Evolutionary conservation across 2,329 filamentous ascomycete species (phyloP), one percentile per base, ranked within the genome.

Genomic region (Pseudopyrenochaeta lycopersici): DNA sequence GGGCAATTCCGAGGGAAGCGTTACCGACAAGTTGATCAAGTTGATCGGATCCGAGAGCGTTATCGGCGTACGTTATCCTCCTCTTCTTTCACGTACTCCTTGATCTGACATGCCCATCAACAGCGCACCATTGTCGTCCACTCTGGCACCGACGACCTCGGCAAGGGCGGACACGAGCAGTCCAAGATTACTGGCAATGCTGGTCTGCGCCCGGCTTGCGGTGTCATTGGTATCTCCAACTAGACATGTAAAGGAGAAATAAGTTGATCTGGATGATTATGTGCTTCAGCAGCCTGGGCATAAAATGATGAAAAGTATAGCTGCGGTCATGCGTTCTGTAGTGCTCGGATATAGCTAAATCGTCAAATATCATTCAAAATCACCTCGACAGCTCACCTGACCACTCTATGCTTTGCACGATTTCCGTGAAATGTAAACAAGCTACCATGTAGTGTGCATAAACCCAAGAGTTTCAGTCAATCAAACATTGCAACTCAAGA

Each of bases 181-280:
- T 97, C 92, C 74, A 92, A 96, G 85, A 97, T 96, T 89, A 99
- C 95, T 64, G 95, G 95, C 68, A 99, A 98, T 78, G 95, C 95
- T 76, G 95, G 95, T 72, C 79, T 83, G 70, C 91, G 95, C 76
- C 95, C 95, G 76, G 95, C 95, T 77, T 99, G 95, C 82, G 95
- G 95, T 83, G 92, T 96, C 76, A 96, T 96, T 78, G 92, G 92
- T 69, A 95, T 96, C 82, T 88, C 90, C 20, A 15, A 14, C n/a
- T 39, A 39, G 36, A 39, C 12, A 27, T 27, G 9, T 27, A 21
- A 11, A 23, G 7, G 21, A 39, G 17, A 39, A 7, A 39, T 21
- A 18, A 15, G 36, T 20, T 36, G 9, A 21, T 18, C 36, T 39
- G 7, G 36, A 52, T 29, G 17, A 30, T 29, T 35, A 32, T 47